phyloP scores from a whole-genome alignment of 1,284 basidiomycete species.

The Ceratobasidium sp. region DNA sequence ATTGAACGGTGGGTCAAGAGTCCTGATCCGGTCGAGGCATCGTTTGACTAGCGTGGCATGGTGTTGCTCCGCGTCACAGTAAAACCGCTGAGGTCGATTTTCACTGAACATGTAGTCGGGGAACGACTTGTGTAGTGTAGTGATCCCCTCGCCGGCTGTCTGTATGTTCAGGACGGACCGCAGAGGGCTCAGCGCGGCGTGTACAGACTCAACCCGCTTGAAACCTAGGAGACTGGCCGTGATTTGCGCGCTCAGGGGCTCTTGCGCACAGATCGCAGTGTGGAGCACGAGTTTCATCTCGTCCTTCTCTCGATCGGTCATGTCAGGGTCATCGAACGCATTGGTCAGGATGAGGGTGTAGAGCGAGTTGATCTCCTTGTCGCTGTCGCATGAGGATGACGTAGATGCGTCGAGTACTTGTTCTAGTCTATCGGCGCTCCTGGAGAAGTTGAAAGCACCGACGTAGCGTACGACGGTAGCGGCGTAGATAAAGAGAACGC shows the following conservation, averaged over 20 bases:
- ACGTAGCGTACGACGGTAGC: slow-evolving; percentile 25
- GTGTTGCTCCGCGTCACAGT: not conserved
- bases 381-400: not conserved
- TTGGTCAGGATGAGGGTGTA: not conserved
- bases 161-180: slow-evolving; percentile 9
- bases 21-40: not conserved
- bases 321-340: not conserved
- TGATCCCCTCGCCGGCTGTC: not conserved
- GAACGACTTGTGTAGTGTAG: slow-evolving; percentile 17
- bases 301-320: not conserved
- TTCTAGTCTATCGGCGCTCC: not conserved
- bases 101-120: not conserved
- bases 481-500: slow-evolving; percentile 15
- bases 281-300: slow-evolving; percentile 8
- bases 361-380: not conserved
- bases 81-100: not conserved
- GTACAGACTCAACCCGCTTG: not conserved
- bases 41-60: not conserved
- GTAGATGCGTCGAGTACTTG: not conserved
- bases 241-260: not conserved
- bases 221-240: not conserved
- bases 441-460: not conserved
- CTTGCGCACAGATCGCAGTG: slow-evolving; percentile 5
- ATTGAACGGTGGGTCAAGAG: not conserved
- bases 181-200: not conserved